Base-by-base conservation (phyloP, 2,329 filamentous ascomycete species). In the Chrysosporium queenslandicum region DNA sequence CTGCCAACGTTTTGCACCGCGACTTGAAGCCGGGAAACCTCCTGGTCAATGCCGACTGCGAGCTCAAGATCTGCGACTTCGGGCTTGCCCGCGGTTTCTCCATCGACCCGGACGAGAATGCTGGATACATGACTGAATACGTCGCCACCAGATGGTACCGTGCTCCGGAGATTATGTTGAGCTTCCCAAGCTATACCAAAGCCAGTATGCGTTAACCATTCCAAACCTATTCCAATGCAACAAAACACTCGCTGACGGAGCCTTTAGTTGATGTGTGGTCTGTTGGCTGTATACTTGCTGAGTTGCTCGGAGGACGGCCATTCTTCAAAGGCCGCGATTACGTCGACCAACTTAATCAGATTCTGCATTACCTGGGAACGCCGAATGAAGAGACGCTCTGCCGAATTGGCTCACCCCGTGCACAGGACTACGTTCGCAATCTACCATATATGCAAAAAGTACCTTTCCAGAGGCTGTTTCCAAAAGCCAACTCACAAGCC, bases 251-350 rank as follows among this genome's bases (percentile, higher is more conserved):
- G 40, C 43, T 32, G 49, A 45, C 37, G 34, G 16, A 23, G 34
- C 3, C 7, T 41, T 23, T 29, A 97, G 91, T 98, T 71, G 92
- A 98, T 68, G 91, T 98, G 30, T 98, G 92, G 92, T 98, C 92
- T 7, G 91, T 98, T 40, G 92, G 92, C 56, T 98, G 92, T 67
- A 98, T 98, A 63, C 80, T 98, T 50, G 92, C 92, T 50, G 92
- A 98, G 71, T 82, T 98, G 11, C 82, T 98, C 32, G 92, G 92
- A 57, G 91, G 92, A 55, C 86, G 94, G 55, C 92, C 92, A 40
- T 98, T 98, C 78, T 97, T 98, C 79, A 98, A 98, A 74, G 92
- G 92, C 54, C 87, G 92, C 57, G 92, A 98, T 74, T 98, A 98
- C 66, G 92, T 98, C 70, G 92, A 98, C 72, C 92, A 98, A 76